Conservation (phyloP, 2,329 filamentous ascomycete genomes). For the Colletotrichum brevisporum region DNA sequence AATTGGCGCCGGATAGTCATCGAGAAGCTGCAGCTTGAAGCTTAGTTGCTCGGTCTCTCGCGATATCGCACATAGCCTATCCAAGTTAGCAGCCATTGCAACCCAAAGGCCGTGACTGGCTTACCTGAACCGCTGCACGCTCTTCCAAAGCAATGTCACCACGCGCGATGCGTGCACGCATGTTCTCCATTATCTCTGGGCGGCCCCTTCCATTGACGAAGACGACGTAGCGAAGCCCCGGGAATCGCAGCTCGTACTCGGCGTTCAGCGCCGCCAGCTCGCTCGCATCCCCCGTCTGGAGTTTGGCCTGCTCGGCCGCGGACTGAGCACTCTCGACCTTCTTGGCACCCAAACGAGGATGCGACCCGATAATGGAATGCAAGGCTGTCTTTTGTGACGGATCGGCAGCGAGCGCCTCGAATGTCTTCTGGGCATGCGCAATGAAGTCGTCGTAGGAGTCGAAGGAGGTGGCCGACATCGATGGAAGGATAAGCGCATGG, state of each 20-base stretch:
- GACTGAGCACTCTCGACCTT: constrained; percentile 88
- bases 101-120: constrained; percentile 41
- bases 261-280: constrained; percentile 78
- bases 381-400: constrained; percentile 67
- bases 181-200: constrained; percentile 84
- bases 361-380: constrained; percentile 81
- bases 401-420: constrained; percentile 71
- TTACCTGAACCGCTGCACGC: constrained; percentile 80
- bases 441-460: constrained; percentile 79
- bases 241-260: constrained; percentile 85
- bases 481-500: constrained; percentile 78
- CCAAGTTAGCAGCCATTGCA: neutral
- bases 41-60: constrained; percentile 82
- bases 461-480: constrained; percentile 71
- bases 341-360: constrained; percentile 86
- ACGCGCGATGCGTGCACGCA: constrained; percentile 79
- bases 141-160: constrained; percentile 78
- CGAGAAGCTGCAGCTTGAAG: constrained; percentile 50
- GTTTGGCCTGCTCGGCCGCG: constrained; percentile 83
- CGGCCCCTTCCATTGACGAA: constrained; percentile 89
- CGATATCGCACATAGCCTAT: constrained; percentile 93
- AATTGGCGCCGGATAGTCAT: neutral
- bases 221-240: constrained; percentile 88
- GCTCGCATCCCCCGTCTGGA: constrained; percentile 69
- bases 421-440: constrained; percentile 72